Percentiles rank a stretch among this genome's conserved stretches.
These are phyloP conservation scores for Daldinia vernicosa DNA, from an alignment of 495 filamentous ascomycete species.

Conservation along the genomic window DNA sequence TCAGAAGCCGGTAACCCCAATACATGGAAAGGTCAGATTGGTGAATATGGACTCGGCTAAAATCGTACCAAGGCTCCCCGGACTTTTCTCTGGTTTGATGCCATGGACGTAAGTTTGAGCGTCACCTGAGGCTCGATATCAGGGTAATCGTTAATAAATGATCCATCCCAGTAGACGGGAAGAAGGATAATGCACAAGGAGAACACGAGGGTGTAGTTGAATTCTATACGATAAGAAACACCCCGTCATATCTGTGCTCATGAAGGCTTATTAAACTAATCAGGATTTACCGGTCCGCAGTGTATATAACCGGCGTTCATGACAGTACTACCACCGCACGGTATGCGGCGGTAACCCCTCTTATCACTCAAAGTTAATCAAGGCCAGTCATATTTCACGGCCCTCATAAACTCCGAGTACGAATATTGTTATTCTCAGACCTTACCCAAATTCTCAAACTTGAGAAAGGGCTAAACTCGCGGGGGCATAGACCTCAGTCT, in stretches of 20 bases:
- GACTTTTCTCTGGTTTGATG: background rate
- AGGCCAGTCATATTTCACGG: constrained; percentile 7
- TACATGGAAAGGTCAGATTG: background rate
- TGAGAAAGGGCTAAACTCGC: background rate
- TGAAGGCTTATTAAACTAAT: constrained; percentile 3
- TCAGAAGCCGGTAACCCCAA: background rate
- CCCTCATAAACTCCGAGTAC: background rate
- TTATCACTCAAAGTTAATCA: constrained; percentile 10
- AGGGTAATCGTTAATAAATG: background rate
- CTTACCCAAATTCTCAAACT: constrained; percentile 3
- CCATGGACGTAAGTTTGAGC: background rate
- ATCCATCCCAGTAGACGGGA: background rate
- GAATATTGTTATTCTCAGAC: background rate
- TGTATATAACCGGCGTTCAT: constrained; percentile 31
- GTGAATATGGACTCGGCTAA: background rate
- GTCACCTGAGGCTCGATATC: background rate
- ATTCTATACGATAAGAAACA: constrained; percentile 1
- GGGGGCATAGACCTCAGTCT: background rate
- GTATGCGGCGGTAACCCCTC: constrained; percentile 21
- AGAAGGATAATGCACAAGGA: background rate
- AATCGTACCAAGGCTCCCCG: background rate
- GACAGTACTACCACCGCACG: background rate
- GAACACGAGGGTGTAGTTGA: background rate
- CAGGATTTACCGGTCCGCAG: constrained; percentile 21
- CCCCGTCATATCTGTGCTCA: background rate